Percentiles rank a stretch among this genome's conserved stretches.
Conservation (phyloP, 805 yeast genomes). For the Blastobotrys chiropterorum region DNA sequence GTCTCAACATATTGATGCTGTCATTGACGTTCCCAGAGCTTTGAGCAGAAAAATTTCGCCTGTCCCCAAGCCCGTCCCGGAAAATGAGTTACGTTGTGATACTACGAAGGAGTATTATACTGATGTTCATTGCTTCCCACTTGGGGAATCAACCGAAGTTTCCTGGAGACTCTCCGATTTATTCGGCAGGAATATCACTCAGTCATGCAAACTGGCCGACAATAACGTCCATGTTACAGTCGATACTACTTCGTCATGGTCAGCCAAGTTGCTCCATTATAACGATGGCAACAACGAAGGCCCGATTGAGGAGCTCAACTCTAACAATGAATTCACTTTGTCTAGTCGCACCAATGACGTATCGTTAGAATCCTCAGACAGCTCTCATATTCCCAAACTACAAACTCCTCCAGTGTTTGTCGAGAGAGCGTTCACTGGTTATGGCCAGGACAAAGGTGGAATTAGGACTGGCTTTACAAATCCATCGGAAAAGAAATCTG, state of each 20-base stretch:
- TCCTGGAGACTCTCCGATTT: constrained; percentile 53
- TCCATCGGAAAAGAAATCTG: constrained; percentile 42
- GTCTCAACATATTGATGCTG: constrained; percentile 63
- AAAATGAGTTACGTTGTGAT: constrained; percentile 71
- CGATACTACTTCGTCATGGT: constrained; percentile 14
- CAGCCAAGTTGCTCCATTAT: background rate
- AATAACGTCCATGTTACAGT: constrained; percentile 30
- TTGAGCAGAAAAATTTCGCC: constrained; percentile 58
- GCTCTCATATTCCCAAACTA: constrained; percentile 34
- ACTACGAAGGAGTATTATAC: constrained; percentile 46
- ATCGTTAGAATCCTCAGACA: constrained; percentile 25
- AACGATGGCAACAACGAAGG: constrained; percentile 1
- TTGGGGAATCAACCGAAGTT: constrained; percentile 43
- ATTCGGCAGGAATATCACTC: constrained; percentile 63
- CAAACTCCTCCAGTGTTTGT: constrained; percentile 59
- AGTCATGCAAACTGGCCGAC: constrained; percentile 55
- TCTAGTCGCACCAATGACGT: constrained; percentile 27
- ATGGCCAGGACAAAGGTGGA: constrained; percentile 88
- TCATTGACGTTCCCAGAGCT: constrained; percentile 63
- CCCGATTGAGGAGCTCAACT: background rate
- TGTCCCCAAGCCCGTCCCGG: constrained; percentile 74
- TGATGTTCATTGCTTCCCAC: constrained; percentile 73
- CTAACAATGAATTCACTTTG: constrained; percentile 3
- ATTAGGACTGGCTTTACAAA: constrained; percentile 73
- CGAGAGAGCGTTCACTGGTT: constrained; percentile 84